Base-by-base conservation (phyloP, 345 rosid species). In the Brassica juncea region DNA sequence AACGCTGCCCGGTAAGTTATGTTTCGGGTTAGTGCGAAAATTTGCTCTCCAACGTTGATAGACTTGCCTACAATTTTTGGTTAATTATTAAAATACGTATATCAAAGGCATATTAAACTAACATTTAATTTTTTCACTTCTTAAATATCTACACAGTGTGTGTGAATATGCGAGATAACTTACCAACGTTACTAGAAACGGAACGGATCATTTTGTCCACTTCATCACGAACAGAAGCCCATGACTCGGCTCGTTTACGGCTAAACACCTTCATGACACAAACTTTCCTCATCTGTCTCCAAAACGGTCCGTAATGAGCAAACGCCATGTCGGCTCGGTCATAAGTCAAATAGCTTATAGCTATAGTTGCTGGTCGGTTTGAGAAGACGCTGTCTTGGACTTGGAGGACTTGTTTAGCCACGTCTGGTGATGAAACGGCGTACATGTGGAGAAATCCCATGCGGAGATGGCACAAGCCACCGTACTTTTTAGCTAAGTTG, bases 211-310 rank as follows among this genome's bases (percentile, higher is more conserved):
- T 79, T 5, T 42, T 63, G 15, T 90, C 92, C 1, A 96, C 97
- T 84, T 96, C 99, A 3, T 96, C 95, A 1, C 97, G 76, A 4
- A 96, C 97, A 0, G 99, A 93, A 9, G 84, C 90, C 99, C 98
- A 96, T 0, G 99, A 96, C 81, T 92, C 99, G 0, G 92, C 97
- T 62, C 99, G 42, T 79, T 89, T 93, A 6, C 99, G 91, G 79
- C 99, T 96, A 75, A 96, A 96, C 10, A 93, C 84, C 85, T 87
- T 90, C 89, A 93, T 87, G 64, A 92, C 98, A 52, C 97, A 89
- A 2, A 93, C 86, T 85, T 96, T 96, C 1, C 99, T 82, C 99
- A 93, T 93, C 87, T 93, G 98, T 30, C 99, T 81, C 99, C 99
- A 93, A 57, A 92, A 93, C 0, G 99, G 98, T 0, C 99, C 99